Percentiles rank a stretch among this genome's conserved stretches.
Evolutionary conservation across 2,329 filamentous ascomycete genomes (phyloP).

Genomic region (Bipolaris bicolor): DNA sequence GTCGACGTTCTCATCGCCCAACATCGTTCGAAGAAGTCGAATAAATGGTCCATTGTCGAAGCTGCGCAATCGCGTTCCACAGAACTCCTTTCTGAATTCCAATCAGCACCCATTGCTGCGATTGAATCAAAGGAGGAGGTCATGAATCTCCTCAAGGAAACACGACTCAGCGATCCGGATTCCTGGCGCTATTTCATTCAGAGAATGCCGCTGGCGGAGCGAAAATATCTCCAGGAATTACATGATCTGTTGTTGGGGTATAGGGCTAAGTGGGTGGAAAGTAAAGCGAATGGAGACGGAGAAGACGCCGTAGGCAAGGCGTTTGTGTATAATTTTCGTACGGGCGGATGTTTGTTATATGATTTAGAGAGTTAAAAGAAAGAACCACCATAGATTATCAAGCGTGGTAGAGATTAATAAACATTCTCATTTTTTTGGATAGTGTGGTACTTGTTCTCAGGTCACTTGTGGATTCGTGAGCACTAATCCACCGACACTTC

Average conservation of each 20-base stretch:
- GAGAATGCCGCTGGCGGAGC: constrained; percentile 74
- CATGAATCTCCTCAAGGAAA: constrained; percentile 76
- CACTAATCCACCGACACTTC: too few relatives aligned
- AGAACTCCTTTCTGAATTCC: constrained; percentile 71
- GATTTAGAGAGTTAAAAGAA: constrained; percentile 63
- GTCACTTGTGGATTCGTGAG: not conserved
- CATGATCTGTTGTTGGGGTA: constrained; percentile 74
- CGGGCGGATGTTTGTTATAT: constrained; percentile 83
- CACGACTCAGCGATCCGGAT: constrained; percentile 77
- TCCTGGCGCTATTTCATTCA: constrained; percentile 85
- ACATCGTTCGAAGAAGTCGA: constrained; percentile 89
- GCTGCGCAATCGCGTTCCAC: constrained; percentile 66
- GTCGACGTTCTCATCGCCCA: constrained; percentile 85
- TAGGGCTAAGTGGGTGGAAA: constrained; percentile 63
- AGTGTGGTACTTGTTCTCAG: not conserved
- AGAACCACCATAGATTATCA: not conserved
- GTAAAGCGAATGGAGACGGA: constrained; percentile 37
- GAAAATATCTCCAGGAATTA: constrained; percentile 82
- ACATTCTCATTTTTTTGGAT: not conserved
- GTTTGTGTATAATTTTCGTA: constrained; percentile 92
- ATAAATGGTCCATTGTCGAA: constrained; percentile 84
- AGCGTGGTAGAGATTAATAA: not conserved
- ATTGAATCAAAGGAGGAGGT: constrained; percentile 87
- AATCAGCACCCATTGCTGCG: constrained; percentile 80
- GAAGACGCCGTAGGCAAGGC: constrained; percentile 67